Evolutionary conservation across 148 eudicot genomes (phyloP).

Genomic region (Suaeda aralocaspica): DNA sequence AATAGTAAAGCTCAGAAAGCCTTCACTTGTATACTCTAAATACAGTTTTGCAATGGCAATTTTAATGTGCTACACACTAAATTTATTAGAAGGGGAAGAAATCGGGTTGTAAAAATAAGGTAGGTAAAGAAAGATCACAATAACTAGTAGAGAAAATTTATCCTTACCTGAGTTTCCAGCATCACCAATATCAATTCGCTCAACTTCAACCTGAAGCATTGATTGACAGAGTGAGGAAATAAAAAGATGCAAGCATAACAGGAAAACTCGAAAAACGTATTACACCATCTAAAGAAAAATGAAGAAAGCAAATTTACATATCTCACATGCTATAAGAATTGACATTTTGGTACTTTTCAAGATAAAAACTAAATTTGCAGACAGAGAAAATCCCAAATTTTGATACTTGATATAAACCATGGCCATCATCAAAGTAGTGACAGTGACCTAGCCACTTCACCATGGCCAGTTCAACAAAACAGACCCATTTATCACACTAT

Average conservation of each 20-base stretch:
- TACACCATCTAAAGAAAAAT: not conserved
- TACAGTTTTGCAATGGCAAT: no score
- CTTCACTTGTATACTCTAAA: no score
- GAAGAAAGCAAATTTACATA: not conserved
- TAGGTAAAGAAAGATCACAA: not conserved
- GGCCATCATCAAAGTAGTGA: no score
- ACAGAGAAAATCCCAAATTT: not conserved
- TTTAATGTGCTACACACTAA: not conserved
- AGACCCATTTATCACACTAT: no score
- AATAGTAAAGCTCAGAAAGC: no score
- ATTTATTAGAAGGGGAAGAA: not conserved
- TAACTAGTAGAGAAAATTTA: not conserved
- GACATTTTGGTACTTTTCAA: not conserved
- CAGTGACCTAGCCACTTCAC: no score
- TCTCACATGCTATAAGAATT: not conserved
- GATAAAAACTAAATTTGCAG: not conserved
- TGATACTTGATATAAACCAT: not conserved
- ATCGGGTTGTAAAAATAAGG: not conserved
- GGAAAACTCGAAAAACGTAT: not conserved
- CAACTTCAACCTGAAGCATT: constrained; percentile 71
- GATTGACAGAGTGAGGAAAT: not conserved
- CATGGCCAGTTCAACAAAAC: no score
- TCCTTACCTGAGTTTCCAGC: constrained; percentile 53
- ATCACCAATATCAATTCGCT: constrained; percentile 71
- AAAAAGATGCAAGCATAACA: not conserved